A percentile compares a stretch with the other conserved stretches of the same genome.
These are phyloP conservation scores for Bipolaris zeicola DNA, from an alignment of 2,329 filamentous ascomycete species.

Conservation along the genomic window DNA sequence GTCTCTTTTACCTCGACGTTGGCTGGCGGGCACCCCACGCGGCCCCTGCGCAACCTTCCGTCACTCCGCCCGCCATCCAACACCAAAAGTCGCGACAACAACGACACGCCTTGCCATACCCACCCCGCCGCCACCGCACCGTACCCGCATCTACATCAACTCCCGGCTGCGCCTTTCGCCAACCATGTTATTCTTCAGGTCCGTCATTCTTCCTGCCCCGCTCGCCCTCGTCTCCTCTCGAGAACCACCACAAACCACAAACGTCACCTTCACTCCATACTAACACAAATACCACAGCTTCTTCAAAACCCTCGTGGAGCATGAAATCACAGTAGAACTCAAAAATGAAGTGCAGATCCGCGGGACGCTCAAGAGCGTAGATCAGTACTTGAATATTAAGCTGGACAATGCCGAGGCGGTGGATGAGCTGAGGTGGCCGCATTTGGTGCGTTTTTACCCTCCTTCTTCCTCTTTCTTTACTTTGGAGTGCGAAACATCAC, in stretches of 20 bases:
- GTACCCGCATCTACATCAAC: no score
- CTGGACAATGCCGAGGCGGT: slow-evolving; percentile 92
- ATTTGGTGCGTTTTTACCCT: slow-evolving; percentile 64
- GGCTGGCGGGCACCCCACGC: slow-evolving; percentile 21
- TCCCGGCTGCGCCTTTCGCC: no score
- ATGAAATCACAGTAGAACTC: slow-evolving; percentile 96
- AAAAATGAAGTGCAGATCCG: slow-evolving; percentile 99
- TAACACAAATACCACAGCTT: slow-evolving; percentile 57
- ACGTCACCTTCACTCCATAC: no score
- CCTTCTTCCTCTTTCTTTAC: no score
- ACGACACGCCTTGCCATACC: background rate
- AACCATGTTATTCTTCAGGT: no score
- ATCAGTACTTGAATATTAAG: slow-evolving; percentile 99
- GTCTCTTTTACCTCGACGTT: no score
- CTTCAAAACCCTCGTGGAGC: slow-evolving; percentile 98
- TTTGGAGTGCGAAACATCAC: no score
- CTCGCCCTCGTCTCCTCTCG: no score
- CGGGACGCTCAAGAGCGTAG: slow-evolving; percentile 93
- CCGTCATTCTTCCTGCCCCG: no score
- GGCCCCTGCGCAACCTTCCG: slow-evolving; percentile 24
- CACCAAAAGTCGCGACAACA: slow-evolving; percentile 8
- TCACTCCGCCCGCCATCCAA: background rate
- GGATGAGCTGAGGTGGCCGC: slow-evolving; percentile 92
- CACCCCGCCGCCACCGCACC: background rate
- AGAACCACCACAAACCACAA: no score